These are phyloP conservation scores for Plectosphaerella sp. DNA, from an alignment of 2,329 filamentous ascomycete genomes.

Conservation along the genomic window DNA sequence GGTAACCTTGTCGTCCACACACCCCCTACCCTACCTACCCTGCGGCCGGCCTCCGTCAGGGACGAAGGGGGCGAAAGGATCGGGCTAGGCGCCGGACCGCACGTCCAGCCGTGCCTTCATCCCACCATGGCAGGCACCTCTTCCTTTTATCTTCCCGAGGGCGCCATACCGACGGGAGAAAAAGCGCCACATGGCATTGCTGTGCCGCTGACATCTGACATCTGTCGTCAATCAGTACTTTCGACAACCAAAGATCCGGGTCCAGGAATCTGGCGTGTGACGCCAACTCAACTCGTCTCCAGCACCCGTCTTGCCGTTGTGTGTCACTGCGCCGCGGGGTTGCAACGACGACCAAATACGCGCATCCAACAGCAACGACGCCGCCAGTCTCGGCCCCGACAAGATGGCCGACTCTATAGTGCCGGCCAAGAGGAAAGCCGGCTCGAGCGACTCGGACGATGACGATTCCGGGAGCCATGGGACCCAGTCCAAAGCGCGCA, in stretches of 20 bases:
- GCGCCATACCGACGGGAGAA: too few relatives aligned
- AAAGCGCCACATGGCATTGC: too few relatives aligned
- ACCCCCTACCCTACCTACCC: not conserved
- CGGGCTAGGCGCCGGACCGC: not conserved
- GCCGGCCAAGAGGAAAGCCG: slow-evolving; percentile 14
- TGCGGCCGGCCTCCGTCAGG: not conserved
- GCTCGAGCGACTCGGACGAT: slow-evolving; percentile 21
- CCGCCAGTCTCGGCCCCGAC: too few relatives aligned
- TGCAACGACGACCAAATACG: too few relatives aligned
- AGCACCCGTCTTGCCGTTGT: too few relatives aligned
- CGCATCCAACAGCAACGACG: too few relatives aligned
- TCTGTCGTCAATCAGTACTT: too few relatives aligned
- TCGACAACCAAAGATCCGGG: too few relatives aligned
- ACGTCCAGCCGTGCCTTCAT: not conserved
- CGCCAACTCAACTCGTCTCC: too few relatives aligned
- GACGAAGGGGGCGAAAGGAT: not conserved
- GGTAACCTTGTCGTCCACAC: not conserved
- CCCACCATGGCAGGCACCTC: not conserved
- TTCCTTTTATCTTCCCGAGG: not conserved
- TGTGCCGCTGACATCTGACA: too few relatives aligned
- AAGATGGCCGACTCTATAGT: not conserved
- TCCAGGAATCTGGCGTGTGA: too few relatives aligned
- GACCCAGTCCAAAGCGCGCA: slow-evolving; percentile 11
- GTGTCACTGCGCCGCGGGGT: too few relatives aligned
- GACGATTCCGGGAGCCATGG: slow-evolving; percentile 19